Base-by-base conservation (phyloP, 331 rosid species). In the Cydonia oblonga region DNA sequence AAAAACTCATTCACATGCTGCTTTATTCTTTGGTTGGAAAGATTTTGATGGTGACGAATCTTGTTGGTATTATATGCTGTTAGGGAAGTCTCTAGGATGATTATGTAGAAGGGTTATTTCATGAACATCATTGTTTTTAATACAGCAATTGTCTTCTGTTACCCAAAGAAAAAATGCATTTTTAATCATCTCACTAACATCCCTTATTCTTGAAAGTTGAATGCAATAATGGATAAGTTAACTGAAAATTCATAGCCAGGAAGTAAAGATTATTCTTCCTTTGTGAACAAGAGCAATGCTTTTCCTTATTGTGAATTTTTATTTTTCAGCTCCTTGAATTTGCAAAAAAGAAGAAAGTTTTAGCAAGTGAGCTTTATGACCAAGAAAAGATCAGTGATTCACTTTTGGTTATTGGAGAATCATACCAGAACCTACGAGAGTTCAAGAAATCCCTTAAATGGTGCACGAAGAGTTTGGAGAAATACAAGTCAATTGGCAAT, bases 381-480 rank as follows among this genome's bases (percentile, higher is more conserved):
- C 82, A 72, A 76, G 96, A 91, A 83, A 89, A 69, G 82, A 73
- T 91, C 69, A 85, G 90, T 65, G 97, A 91, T 77, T 84, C 96
- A 59, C 87, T 75, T 80, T 66, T 84, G 79, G 88, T 71, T 67
- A 75, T 93, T 81, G 98, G 91, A 66, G 96, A 85, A 74, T 90
- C 98, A 70, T 91, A 90, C 54, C 83, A 85, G 83, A 93, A 89
- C 78, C 89, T 88, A 68, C 83, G 98, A 68, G 83, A 85, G 65
- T 91, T 87, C 72, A 77, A 79, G 70, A 89, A 87, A 84, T 82
- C 97, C 58, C 76, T 81, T 72, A 89, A 93, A 83, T 91, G 97
- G 97, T 88, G 83, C 87, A 75, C 19, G 58, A 93, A 87, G 91
- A 85, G 98, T 77, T 86, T 87, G 92, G 86, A 91, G 73, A 72